Evolutionary conservation across 345 rosid species (phyloP), one percentile per base, ranked within the genome.

Genomic region (Clausena lansium): DNA sequence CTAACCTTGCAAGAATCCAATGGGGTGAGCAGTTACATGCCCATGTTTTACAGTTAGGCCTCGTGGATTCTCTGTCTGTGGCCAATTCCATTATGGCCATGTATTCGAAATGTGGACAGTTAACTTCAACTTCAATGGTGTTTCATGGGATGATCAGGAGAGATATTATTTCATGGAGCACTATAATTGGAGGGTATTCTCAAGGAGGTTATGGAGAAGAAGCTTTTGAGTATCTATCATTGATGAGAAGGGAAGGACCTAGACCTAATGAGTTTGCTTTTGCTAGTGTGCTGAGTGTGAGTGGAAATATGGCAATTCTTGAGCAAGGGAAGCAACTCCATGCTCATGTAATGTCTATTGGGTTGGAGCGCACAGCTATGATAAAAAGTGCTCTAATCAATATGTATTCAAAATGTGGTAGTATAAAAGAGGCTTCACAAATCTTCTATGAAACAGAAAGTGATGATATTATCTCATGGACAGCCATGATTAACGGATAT

Each of bases 321-420:
- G 97, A 93, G 80, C 90, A 87, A 76, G 98, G 98, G 50, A 92
- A 87, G 85, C 97, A 92, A 79, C 82, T 95, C 69, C 98, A 95
- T 76, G 92, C 86, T 20, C 91, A 85, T 61, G 87, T 85, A 54
- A 76, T 93, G 52, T 71, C 67, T 64, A 78, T 88, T 77, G 98
- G 99, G 50, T 78, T 88, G 61, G 91, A 92, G 45, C 88, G 84
- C 64, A 82, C 79, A 55, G 78, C 85, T 32, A 82, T 79, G 72
- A 72, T 91, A 38, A 88, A 69, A 55, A 91, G 98, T 83, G 85
- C 96, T 65, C 83, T 95, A 76, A 89, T 95, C 59, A 93, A 87
- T 76, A 93, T 95, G 99, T 93, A 95, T 77, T 89, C 92, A 20
- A 95, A 95, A 85, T 95, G 97, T 20, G 99, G 99, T 80, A 87